Conservation (phyloP, 257 asterid genomes). For the Verbena officinalis region DNA sequence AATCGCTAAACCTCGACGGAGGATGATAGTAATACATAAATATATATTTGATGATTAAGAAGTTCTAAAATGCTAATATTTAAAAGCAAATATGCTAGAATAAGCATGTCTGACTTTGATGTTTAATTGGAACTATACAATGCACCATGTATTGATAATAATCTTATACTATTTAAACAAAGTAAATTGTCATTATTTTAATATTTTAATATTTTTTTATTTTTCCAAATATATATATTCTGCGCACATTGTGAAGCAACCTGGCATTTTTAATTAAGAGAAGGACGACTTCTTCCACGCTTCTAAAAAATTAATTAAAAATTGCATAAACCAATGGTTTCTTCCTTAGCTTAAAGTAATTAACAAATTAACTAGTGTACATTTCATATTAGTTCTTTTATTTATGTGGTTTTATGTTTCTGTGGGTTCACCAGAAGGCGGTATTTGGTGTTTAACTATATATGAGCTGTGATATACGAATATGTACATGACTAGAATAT, state of each 20-base stretch:
- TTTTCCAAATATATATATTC: background rate
- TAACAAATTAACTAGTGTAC: too few species aligned
- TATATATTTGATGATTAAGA: background rate
- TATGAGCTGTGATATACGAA: too few species aligned
- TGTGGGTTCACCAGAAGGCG: too few species aligned
- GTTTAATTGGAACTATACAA: background rate
- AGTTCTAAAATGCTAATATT: background rate
- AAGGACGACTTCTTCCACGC: background rate
- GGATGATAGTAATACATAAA: too few species aligned
- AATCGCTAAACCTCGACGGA: too few species aligned
- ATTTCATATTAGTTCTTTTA: too few species aligned
- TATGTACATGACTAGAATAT: too few species aligned
- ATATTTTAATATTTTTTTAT: background rate
- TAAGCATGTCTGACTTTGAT: constrained; percentile 13
- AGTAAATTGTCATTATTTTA: background rate
- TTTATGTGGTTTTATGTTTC: too few species aligned
- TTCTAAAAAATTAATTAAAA: too few species aligned
- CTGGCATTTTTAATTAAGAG: background rate
- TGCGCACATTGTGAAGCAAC: background rate
- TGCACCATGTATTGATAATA: background rate
- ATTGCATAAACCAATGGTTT: too few species aligned
- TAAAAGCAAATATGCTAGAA: background rate
- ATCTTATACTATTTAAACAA: background rate
- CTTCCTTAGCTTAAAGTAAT: too few species aligned
- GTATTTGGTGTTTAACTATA: too few species aligned